Conservation (phyloP, 495 filamentous ascomycete species). For the Talaromyces borbonicus region DNA sequence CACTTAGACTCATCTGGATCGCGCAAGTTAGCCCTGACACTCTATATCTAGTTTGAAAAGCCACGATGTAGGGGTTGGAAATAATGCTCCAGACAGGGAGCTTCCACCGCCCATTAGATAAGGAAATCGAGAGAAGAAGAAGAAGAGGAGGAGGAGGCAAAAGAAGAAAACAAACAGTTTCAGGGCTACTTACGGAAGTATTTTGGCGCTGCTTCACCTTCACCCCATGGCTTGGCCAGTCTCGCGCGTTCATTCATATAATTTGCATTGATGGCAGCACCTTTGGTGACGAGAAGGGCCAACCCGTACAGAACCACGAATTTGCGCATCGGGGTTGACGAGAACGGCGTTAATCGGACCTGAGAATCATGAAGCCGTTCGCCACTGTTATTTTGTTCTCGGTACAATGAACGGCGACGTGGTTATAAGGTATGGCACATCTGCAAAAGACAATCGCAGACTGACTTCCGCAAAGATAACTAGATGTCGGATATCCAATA, state of each 20-base stretch:
- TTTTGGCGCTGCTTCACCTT: constrained; percentile 40
- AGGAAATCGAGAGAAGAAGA: too few relatives aligned
- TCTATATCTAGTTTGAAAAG: too few relatives aligned
- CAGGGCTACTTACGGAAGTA: constrained; percentile 46
- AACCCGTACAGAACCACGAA: constrained; percentile 13
- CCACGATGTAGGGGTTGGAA: too few relatives aligned
- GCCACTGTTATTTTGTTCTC: too few relatives aligned
- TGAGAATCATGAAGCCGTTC: neutral
- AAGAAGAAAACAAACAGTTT: neutral
- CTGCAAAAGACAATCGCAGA: too few relatives aligned
- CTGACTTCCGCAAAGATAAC: too few relatives aligned
- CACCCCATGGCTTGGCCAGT: constrained; percentile 33
- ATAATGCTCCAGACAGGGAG: too few relatives aligned
- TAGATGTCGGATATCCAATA: too few relatives aligned
- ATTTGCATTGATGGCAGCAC: constrained; percentile 18
- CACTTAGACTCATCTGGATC: constrained; percentile 45
- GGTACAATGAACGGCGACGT: too few relatives aligned
- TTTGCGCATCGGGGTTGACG: neutral
- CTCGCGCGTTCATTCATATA: constrained; percentile 34
- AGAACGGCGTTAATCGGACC: too few relatives aligned
- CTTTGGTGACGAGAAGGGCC: constrained; percentile 7
- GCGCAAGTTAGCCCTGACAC: constrained; percentile 13
- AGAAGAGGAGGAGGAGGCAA: neutral
- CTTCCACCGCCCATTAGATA: too few relatives aligned
- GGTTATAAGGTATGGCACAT: too few relatives aligned